These are phyloP conservation scores for Chlorella sp. DNA, from an alignment of 139 green algal species.

Conservation along the genomic window DNA sequence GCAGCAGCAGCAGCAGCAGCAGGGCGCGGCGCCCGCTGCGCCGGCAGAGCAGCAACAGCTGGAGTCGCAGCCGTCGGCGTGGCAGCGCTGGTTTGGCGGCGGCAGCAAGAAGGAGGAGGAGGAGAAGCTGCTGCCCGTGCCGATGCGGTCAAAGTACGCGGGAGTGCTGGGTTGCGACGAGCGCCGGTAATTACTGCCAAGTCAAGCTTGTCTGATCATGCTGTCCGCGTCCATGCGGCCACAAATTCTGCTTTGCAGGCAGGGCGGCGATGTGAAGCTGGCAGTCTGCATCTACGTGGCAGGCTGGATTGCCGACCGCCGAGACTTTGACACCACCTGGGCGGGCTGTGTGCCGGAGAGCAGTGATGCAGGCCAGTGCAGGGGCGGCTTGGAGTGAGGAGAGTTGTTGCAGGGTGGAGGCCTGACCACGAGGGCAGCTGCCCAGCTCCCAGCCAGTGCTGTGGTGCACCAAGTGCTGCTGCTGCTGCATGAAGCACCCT, in stretches of 20 bases:
- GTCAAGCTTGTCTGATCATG: too few species aligned
- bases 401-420: too few species aligned
- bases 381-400: background rate
- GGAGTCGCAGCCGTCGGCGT: background rate
- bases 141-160: slow-evolving; percentile 47
- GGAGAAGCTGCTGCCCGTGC: slow-evolving; percentile 57
- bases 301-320: slow-evolving; percentile 63
- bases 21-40: background rate
- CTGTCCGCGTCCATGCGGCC: slow-evolving; percentile 58
- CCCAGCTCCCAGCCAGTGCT: too few species aligned
- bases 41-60: background rate
- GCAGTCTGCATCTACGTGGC: slow-evolving; percentile 69
- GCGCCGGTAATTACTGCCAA: too few species aligned
- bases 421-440: too few species aligned
- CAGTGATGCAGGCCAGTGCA: background rate
- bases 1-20: slow-evolving; percentile 26
- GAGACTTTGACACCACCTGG: slow-evolving; percentile 79
- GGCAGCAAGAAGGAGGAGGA: slow-evolving; percentile 16
- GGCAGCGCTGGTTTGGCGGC: slow-evolving; percentile 35
- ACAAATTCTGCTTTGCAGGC: slow-evolving; percentile 23
- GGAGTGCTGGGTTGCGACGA: background rate
- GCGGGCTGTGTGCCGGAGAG: background rate
- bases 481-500: too few species aligned
- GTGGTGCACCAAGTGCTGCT: too few species aligned
- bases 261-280: slow-evolving; percentile 51